A percentile compares a stretch with the other conserved stretches of the same genome.
Evolutionary conservation across 345 rosid species (phyloP).

Genomic region (Toxicodendron radicans): DNA sequence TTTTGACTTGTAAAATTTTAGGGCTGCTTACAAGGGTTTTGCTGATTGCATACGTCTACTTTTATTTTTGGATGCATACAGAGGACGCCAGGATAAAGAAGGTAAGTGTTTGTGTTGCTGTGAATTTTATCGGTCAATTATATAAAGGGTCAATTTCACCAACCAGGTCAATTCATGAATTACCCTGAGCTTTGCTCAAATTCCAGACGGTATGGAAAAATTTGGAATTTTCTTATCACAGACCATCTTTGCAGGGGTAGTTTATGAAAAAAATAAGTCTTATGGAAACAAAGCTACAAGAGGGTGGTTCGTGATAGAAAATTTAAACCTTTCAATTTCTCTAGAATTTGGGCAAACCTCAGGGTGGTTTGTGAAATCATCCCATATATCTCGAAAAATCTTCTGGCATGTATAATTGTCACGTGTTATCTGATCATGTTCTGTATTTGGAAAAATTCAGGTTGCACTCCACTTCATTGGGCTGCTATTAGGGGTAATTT

Average conservation of each 20-base stretch:
- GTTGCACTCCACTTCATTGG: slow-evolving; percentile 99
- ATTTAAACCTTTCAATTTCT: no score
- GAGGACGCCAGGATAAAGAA: slow-evolving; percentile 98
- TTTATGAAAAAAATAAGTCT: no score
- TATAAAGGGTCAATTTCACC: not conserved
- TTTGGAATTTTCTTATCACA: no score
- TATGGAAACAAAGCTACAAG: no score
- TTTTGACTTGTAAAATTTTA: slow-evolving; percentile 47
- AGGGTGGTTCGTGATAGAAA: no score
- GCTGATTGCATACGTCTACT: slow-evolving; percentile 94
- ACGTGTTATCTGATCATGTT: slow-evolving; percentile 8
- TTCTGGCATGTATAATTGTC: not conserved
- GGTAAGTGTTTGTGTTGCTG: slow-evolving; percentile 39
- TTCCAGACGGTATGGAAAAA: no score
- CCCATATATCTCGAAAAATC: not conserved
- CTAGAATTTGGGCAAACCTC: no score
- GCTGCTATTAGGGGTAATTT: slow-evolving; percentile 97
- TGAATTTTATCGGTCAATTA: slow-evolving; percentile 5
- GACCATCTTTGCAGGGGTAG: no score
- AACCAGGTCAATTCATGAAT: no score
- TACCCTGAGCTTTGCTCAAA: no score
- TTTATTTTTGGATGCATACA: slow-evolving; percentile 84
- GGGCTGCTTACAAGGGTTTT: slow-evolving; percentile 99
- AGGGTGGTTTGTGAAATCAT: no score
- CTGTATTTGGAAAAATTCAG: slow-evolving; percentile 38